Percentiles rank a stretch among this genome's conserved stretches.
Evolutionary conservation across 768 basidiomycete genomes (phyloP).

Genomic region (Glaciozyma antarctica): DNA sequence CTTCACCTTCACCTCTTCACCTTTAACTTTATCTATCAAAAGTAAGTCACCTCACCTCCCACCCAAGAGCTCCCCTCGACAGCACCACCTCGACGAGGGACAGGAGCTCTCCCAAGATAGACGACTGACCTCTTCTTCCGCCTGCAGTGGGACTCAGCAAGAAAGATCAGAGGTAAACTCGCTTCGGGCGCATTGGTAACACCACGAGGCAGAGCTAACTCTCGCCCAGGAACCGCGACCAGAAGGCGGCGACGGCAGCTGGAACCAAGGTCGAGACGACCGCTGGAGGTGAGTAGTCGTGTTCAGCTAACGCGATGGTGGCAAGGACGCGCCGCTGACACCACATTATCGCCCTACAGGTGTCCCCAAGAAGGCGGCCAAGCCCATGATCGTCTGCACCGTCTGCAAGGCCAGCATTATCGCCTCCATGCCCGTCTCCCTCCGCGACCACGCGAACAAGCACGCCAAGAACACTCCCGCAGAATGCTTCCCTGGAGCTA

Average conservation of each 20-base stretch:
- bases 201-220: too few species aligned
- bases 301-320: too few species aligned
- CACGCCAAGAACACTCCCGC: constrained; percentile 9
- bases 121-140: too few species aligned
- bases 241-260: neutral
- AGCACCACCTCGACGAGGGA: too few species aligned
- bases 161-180: neutral
- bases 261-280: constrained; percentile 1
- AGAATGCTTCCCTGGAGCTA: constrained; percentile 15
- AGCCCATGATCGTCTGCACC: constrained; percentile 5
- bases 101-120: too few species aligned
- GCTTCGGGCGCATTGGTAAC: too few species aligned
- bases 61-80: too few species aligned
- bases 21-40: too few species aligned
- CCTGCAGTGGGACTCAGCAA: neutral
- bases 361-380: constrained; percentile 4
- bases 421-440: neutral
- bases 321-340: too few species aligned
- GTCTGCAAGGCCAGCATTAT: constrained; percentile 2
- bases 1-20: too few species aligned
- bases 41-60: too few species aligned
- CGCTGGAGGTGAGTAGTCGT: neutral
- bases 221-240: neutral
- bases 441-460: constrained; percentile 6
- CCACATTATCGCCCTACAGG: neutral